Evolutionary conservation across 2,329 filamentous ascomycete genomes (phyloP).

Genomic region (Ophiostoma piceae): DNA sequence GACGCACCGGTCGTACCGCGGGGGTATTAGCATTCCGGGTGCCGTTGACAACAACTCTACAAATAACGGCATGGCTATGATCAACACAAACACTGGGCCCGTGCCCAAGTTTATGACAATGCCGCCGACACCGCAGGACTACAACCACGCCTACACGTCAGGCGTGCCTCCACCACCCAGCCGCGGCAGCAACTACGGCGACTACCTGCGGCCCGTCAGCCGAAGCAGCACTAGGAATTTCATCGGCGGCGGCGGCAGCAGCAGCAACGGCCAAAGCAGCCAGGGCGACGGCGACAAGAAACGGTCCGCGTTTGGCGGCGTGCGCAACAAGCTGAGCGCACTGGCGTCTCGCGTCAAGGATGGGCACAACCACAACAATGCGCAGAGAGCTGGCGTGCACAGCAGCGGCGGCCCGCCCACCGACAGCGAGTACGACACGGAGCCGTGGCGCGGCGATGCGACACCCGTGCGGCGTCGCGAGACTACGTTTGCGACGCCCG

Average conservation of each 20-base stretch:
- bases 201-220: conserved; percentile 29
- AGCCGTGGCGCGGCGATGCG: conserved; percentile 1
- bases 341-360: conserved; percentile 31
- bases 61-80: background rate
- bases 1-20: conserved; percentile 39
- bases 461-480: conserved; percentile 21
- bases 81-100: conserved; percentile 21
- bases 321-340: conserved; percentile 30
- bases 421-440: background rate
- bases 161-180: conserved; percentile 14
- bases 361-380: conserved; percentile 19
- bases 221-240: conserved; percentile 22
- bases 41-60: background rate
- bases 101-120: conserved; percentile 43
- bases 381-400: conserved; percentile 10
- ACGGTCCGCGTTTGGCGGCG: conserved; percentile 25
- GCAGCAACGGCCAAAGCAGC: conserved; percentile 24
- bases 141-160: conserved; percentile 15
- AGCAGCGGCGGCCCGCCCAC: conserved; percentile 14
- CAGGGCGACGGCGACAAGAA: conserved; percentile 20
- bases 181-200: conserved; percentile 23
- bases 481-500: background rate
- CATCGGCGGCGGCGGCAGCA: conserved; percentile 22
- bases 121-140: conserved; percentile 39
- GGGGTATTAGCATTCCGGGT: background rate